Percentiles rank a stretch among this genome's conserved stretches.
Conservation (phyloP, 768 basidiomycete genomes). For the Ramaria rubella region DNA sequence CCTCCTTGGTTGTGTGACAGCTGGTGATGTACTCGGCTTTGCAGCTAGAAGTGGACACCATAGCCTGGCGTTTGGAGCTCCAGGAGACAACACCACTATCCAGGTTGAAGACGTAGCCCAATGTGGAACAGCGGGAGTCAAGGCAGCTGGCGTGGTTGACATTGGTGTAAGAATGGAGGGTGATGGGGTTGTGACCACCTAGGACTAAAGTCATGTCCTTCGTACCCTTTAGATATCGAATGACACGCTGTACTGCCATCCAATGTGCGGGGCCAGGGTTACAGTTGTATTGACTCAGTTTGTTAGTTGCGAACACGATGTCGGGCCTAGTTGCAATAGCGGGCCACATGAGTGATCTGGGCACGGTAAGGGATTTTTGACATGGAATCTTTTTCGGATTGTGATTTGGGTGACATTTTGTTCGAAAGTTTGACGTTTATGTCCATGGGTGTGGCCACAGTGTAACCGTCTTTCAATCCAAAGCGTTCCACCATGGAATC, state of each 20-base stretch:
- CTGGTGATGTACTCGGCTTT: slow-evolving; percentile 18
- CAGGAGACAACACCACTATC: slow-evolving; percentile 26
- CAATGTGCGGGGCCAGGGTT: slow-evolving; percentile 5
- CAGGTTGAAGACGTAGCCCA: slow-evolving; percentile 30
- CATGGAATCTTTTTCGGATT: background rate
- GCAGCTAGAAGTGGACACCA: slow-evolving; percentile 6
- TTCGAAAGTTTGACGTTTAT: background rate
- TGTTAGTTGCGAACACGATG: slow-evolving; percentile 9
- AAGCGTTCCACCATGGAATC: background rate
- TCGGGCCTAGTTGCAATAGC: slow-evolving; percentile 10
- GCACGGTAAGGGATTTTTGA: background rate
- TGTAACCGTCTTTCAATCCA: background rate
- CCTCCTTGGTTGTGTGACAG: slow-evolving; percentile 11
- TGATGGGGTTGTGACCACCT: slow-evolving; percentile 15
- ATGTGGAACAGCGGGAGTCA: slow-evolving; percentile 18
- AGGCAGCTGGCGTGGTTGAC: slow-evolving; percentile 28
- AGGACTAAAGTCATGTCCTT: slow-evolving; percentile 13
- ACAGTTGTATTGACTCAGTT: background rate
- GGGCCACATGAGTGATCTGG: slow-evolving; percentile 17
- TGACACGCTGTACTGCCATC: slow-evolving; percentile 6
- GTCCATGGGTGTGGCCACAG: background rate
- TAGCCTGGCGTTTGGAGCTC: slow-evolving; percentile 18
- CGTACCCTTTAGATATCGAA: slow-evolving; percentile 8
- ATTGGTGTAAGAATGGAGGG: slow-evolving; percentile 12
- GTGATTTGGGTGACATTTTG: background rate